Conservation (phyloP, 108 stramenopile genomes). For the Cyclotella choctawhatcheeana region DNA sequence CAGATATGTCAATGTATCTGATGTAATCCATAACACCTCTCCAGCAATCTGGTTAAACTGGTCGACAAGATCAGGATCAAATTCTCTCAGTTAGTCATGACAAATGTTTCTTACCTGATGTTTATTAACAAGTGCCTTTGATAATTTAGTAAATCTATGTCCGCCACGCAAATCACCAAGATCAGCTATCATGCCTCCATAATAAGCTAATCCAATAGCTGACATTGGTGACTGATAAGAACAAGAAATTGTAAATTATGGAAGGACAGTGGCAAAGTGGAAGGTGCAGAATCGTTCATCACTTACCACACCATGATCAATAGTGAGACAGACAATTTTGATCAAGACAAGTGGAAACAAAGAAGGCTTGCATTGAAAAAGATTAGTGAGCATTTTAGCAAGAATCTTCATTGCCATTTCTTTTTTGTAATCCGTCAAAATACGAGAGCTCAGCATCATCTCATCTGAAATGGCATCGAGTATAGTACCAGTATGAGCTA, state of each 20-base stretch:
- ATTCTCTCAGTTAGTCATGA: too few relatives aligned
- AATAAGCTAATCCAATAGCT: constrained; percentile 20
- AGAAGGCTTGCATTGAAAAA: not conserved
- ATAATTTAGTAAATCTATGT: constrained; percentile 16
- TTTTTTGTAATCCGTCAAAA: not conserved
- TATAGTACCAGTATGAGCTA: constrained; percentile 5
- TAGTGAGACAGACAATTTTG: not conserved
- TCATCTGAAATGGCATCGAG: not conserved
- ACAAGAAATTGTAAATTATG: not conserved
- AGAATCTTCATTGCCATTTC: constrained; percentile 16
- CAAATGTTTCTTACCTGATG: not conserved
- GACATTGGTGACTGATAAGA: constrained; percentile 13
- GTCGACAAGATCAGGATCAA: too few relatives aligned
- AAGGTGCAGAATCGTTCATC: not conserved
- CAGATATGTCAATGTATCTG: not conserved
- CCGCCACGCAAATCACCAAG: constrained; percentile 7
- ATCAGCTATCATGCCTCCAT: constrained; percentile 12
- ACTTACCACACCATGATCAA: constrained; percentile 13
- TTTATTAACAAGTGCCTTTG: constrained; percentile 20
- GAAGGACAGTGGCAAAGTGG: not conserved
- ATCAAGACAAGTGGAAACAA: not conserved
- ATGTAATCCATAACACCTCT: not conserved
- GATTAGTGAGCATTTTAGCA: not conserved
- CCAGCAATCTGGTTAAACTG: not conserved
- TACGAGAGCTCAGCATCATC: not conserved